A percentile compares a stretch with the other conserved stretches of the same genome.
phyloP scores from a whole-genome alignment of 495 filamentous ascomycete species.

The Penicillium bialowiezense region DNA sequence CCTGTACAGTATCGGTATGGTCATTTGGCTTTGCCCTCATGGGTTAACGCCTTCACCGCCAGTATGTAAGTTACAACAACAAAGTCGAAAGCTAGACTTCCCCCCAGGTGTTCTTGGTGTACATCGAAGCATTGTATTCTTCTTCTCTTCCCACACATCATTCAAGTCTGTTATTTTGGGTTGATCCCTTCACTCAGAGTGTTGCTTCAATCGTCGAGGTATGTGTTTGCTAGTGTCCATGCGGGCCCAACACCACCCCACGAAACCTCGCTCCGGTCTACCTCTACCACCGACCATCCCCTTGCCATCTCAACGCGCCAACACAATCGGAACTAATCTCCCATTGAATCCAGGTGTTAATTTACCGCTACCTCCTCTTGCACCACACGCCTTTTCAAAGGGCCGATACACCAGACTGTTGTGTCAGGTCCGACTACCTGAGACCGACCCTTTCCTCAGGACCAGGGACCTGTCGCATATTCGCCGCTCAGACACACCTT shows the following conservation, averaged over 20 bases:
- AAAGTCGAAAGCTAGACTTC: conserved; percentile 13
- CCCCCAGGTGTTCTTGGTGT: neutral
- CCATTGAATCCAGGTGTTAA: conserved; percentile 1
- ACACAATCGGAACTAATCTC: conserved; percentile 12
- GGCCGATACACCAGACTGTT: neutral
- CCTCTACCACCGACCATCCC: conserved; percentile 25
- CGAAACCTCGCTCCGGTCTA: conserved; percentile 41
- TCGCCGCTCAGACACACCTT: conserved; percentile 20
- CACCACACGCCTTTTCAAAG: neutral
- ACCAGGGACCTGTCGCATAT: conserved; percentile 35
- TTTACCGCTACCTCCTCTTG: neutral
- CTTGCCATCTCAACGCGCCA: conserved; percentile 18
- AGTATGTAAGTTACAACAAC: conserved; percentile 28
- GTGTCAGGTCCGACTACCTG: conserved; percentile 26
- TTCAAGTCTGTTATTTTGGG: conserved; percentile 1
- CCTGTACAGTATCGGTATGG: conserved; percentile 21
- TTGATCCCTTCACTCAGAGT: neutral
- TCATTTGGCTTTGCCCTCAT: conserved; percentile 9
- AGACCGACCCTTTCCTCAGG: conserved; percentile 25
- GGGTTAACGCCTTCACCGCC: conserved; percentile 3
- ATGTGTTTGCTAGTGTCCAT: conserved; percentile 30
- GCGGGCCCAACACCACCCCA: conserved; percentile 46
- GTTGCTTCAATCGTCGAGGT: conserved; percentile 25
- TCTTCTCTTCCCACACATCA: neutral
- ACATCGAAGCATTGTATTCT: conserved; percentile 2